Base-by-base conservation (phyloP, 1,284 basidiomycete genomes). In the Volvariella surrecta region DNA sequence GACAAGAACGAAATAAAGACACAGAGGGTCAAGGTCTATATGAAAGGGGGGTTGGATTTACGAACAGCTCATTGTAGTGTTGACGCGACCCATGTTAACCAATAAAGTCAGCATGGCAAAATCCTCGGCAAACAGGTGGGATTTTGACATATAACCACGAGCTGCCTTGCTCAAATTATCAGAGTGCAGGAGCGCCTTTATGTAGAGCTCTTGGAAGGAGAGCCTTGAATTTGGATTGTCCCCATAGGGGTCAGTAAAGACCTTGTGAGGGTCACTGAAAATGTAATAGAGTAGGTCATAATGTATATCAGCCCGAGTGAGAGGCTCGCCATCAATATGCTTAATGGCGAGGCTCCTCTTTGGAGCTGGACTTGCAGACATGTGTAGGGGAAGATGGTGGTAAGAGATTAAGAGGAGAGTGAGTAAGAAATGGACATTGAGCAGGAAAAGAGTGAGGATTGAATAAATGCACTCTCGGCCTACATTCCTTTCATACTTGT, bases 21-120 rank as follows among this genome's bases (percentile, higher is more conserved):
- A 35, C 42, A n/a, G n/a, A n/a, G n/a, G n/a, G 39, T 42, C 17
- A 42, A 15, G 19, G 37, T 22, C 24, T 34, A 20, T 18, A 19
- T 17, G 21, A 39, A 30, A 16, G 39, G 46, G 43, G 17, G 13
- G 46, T 42, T 45, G 42, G 45, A 49, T 40, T 42, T 38, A 72
- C 82, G 58, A 55, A 86, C 85, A 91, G 44, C 87, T 88, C 71
- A 89, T 81, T 6, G 87, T 90, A 9, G 87, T 88, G 57, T 89
- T 89, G 54, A 90, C 79, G 44, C 87, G 69, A 28, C 86, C 87
- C 21, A 89, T 79, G 57, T 90, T 90, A 45, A 86, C 80, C 32
- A 90, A 68, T 10, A 91, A 67, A 8, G 81, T 76, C 24, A 89
- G 70, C 69, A 81, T 88, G 35, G 78, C 80, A 60, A 88, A 86